A percentile compares a stretch with the other conserved stretches of the same genome.
These are phyloP conservation scores for Ustilago nuda DNA, from an alignment of 1,284 basidiomycete species.

Conservation along the genomic window DNA sequence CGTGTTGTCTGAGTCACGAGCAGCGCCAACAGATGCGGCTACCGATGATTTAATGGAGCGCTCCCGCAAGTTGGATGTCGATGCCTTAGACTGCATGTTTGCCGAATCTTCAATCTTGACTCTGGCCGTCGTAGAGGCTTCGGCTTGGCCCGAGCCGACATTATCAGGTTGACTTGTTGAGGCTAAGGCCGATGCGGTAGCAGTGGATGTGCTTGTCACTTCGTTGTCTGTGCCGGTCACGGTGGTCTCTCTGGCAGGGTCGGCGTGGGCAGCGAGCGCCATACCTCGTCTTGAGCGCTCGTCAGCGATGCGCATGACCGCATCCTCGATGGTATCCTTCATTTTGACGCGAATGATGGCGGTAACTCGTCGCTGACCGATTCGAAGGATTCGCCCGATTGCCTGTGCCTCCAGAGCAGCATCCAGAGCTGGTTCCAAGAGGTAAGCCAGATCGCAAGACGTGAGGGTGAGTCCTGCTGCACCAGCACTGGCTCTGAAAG, in stretches of 20 bases:
- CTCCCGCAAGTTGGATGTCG: conserved; percentile 17
- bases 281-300: conserved; percentile 39
- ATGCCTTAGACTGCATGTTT: neutral
- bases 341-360: conserved; percentile 53
- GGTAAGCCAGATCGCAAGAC: conserved; percentile 48
- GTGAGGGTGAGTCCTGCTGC: conserved; percentile 58
- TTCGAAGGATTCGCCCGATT: conserved; percentile 48
- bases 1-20: conserved; percentile 29
- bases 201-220: neutral
- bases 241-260: neutral
- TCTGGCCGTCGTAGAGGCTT: neutral
- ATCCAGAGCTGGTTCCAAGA: conserved; percentile 55
- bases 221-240: neutral
- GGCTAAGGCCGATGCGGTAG: neutral
- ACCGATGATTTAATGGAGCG: conserved; percentile 49
- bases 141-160: neutral
- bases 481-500: conserved; percentile 52
- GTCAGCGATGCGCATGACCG: conserved; percentile 51
- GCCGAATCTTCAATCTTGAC: conserved; percentile 2
- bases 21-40: conserved; percentile 35
- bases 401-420: conserved; percentile 53
- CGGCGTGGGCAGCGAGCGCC: conserved; percentile 32
- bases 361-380: conserved; percentile 49
- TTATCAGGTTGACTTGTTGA: neutral
- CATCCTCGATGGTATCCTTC: conserved; percentile 56